Evolutionary conservation across 495 filamentous ascomycete genomes (phyloP), one percentile per base, ranked within the genome.

Genomic region (Annulohypoxylon moriforme): DNA sequence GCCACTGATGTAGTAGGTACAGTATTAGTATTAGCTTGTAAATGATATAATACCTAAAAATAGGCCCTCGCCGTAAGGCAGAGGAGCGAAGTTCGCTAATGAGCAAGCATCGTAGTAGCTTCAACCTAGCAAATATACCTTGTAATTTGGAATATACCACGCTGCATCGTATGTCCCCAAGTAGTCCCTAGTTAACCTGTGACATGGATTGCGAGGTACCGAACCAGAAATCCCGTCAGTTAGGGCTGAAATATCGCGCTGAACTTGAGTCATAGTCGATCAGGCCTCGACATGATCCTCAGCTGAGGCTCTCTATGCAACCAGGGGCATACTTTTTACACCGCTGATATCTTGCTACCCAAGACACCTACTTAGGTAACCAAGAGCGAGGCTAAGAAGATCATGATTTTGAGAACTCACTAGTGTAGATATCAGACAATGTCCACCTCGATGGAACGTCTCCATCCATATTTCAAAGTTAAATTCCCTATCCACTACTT

Each of bases 21-120:
- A n/a, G n/a, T 36, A 33, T 11, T n/a, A 40, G 36, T 2, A n/a
- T 14, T 40, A 13, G 6, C 14, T 40, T 13, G n/a, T 40, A 40
- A 25, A 4, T 25, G 34, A 38, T n/a, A n/a, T n/a, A 20, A 16
- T 1, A 4, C 47, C 64, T 67, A 60, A 62, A 62, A 68, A 68
- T 68, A 68, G 55, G 33, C 31, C 46, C 22, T 11, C 6, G 24
- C 33, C 44, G n/a, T 67, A 67, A 56, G 64, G 64, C 33, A 60
- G 44, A 60, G 42, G 44, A 53, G 59, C 27, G 46, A 31, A 40
- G 11, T n/a, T 40, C 33, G 31, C 29, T 22, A 50, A 40, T 47
- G n/a, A 34, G 27, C 4, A 11, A 20, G 8, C 11, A 4, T 22
- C 22, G 5, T 18, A 61, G 22, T 52, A 52, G 46, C 46, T 18